Evolutionary conservation across 106 monocot genomes (phyloP), one percentile per base, ranked within the genome.

Genomic region (Chionographis japonica): DNA sequence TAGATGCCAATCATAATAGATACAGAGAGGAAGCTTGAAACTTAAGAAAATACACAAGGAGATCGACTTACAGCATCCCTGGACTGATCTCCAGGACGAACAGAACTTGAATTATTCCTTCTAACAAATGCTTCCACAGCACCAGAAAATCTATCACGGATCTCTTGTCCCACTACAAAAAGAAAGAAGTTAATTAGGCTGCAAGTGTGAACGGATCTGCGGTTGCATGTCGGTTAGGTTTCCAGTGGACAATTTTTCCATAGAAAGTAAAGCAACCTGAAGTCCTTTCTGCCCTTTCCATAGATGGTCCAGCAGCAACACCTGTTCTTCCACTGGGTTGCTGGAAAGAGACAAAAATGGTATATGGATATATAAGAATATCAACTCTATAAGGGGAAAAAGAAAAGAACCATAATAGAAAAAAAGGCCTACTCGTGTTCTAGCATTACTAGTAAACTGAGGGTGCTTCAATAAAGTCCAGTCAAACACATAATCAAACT

Each of bases 401-500:
- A 27, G 27, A 27, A 0, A 27, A 27, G 27, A 27, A 27, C 27
- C 27, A 27, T 27, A 27, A 27, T 27, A 27, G 53, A 10, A 59
- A 37, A 75, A 50, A 52, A 73, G 4, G 37, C 68, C 59, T 89
- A 89, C 93, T 40, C 70, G 62, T 61, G 74, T 19, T 82, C 79
- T 85, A 50, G 79, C 40, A 69, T 75, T 83, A 60, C 72, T 35
- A 61, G 74, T 81, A 64, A 74, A 82, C 64, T 90, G 90, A 50
- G 94, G 87, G 60, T 83, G 73, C 63, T 94, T 94, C 59, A 87
- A 64, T 19, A 82, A 61, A 19, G 94, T 94, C 94, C 94, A 94
- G 60, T 94, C 94, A 80, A 94, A 94, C 16, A 94, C 75, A 85
- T 90, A 94, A 67, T 94, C 94, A 80, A 87, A 90, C 54, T 90